These are phyloP conservation scores for Phytophthora brassicae DNA, from an alignment of 352 stramenopile species.

Conservation along the genomic window DNA sequence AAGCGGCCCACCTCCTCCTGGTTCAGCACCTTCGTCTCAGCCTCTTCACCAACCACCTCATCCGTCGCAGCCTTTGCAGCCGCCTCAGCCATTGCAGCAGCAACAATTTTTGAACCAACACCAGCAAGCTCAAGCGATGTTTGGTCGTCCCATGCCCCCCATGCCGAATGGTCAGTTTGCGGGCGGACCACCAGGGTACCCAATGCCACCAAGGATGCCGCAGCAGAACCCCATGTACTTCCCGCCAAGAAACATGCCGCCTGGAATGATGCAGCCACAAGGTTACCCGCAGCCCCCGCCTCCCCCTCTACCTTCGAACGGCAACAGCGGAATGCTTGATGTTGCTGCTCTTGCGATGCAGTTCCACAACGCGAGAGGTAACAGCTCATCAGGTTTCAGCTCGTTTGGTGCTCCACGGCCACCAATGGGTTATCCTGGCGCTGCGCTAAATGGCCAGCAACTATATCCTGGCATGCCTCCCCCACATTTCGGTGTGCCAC, in stretches of 20 bases:
- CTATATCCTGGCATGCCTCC: slow-evolving; percentile 43
- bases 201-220: slow-evolving; percentile 29
- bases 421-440: slow-evolving; percentile 27
- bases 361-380: slow-evolving; percentile 52
- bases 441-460: slow-evolving; percentile 23
- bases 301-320: slow-evolving; percentile 27
- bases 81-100: slow-evolving; percentile 13
- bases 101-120: slow-evolving; percentile 32
- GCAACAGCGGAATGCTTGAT: slow-evolving; percentile 39
- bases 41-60: slow-evolving; percentile 17
- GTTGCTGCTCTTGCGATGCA: slow-evolving; percentile 79
- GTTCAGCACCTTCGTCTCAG: slow-evolving; percentile 14
- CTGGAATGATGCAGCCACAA: slow-evolving; percentile 21
- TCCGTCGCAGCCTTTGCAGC: too few relatives aligned
- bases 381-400: slow-evolving; percentile 39
- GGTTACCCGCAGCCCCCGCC: slow-evolving; percentile 35
- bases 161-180: slow-evolving; percentile 31
- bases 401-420: slow-evolving; percentile 34
- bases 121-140: slow-evolving; percentile 28
- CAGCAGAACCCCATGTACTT: slow-evolving; percentile 37
- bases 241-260: slow-evolving; percentile 28
- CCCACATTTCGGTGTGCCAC: slow-evolving; percentile 32
- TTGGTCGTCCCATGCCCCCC: slow-evolving; percentile 23
- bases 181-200: slow-evolving; percentile 21
- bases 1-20: slow-evolving; percentile 18